Percentiles rank a stretch among this genome's conserved stretches.
Evolutionary conservation across 139 green algal species (phyloP).

Genomic region (Gonium pectorale): DNA sequence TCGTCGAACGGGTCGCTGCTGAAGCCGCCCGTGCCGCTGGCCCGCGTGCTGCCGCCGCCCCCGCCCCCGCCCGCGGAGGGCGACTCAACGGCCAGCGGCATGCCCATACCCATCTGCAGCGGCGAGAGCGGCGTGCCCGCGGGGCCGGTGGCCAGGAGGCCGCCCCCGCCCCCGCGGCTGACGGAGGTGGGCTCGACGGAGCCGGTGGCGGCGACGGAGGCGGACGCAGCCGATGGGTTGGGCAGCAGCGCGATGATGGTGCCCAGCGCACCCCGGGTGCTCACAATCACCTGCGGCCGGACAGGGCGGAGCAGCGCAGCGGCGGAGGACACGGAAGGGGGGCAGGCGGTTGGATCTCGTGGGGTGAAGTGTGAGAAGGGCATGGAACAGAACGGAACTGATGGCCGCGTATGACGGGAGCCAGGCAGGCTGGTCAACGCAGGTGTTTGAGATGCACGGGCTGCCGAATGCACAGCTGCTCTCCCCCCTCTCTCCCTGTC

Average conservation of each 20-base stretch:
- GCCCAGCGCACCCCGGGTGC: conserved; percentile 37
- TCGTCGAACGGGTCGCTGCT: background rate
- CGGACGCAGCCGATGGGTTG: background rate
- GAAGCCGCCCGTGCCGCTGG: background rate
- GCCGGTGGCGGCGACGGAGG: background rate
- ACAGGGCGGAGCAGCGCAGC: too few relatives aligned
- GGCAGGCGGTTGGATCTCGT: too few relatives aligned
- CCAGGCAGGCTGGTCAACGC: too few relatives aligned
- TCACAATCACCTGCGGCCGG: conserved; percentile 46
- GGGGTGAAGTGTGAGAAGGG: too few relatives aligned
- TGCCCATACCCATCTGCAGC: too few relatives aligned
- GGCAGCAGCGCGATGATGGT: conserved; percentile 42
- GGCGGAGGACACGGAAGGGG: too few relatives aligned
- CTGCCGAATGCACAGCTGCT: too few relatives aligned
- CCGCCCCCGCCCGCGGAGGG: too few relatives aligned
- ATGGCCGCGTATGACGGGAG: too few relatives aligned
- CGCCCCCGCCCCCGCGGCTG: background rate
- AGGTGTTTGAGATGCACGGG: too few relatives aligned
- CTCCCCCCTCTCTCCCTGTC: too few relatives aligned
- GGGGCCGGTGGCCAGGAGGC: background rate
- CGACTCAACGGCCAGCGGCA: background rate
- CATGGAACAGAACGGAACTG: too few relatives aligned
- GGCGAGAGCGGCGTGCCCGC: background rate
- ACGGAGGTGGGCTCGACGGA: background rate
- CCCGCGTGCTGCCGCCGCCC: background rate